phyloP scores from a whole-genome alignment of 2,329 filamentous ascomycete species.

The Tolypocladium endophyticum region DNA sequence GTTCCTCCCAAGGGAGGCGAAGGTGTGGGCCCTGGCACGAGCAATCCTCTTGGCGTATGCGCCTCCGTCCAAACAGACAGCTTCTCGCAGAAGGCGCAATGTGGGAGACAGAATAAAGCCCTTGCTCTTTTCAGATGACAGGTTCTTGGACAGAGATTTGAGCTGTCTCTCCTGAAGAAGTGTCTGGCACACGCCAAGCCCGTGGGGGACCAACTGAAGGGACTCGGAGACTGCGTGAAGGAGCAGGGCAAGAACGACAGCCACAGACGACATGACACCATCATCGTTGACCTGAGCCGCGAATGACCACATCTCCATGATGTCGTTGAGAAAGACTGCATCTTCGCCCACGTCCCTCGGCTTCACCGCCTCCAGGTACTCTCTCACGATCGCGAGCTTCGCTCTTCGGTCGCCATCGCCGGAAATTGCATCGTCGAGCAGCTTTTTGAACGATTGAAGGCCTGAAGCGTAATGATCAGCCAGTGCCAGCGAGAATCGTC shows the following conservation, averaged over 20 bases:
- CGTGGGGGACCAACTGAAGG: constrained; percentile 64
- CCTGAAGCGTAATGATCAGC: constrained; percentile 26
- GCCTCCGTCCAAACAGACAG: constrained; percentile 79
- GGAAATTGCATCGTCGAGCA: constrained; percentile 56
- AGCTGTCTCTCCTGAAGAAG: constrained; percentile 72
- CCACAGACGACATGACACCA: constrained; percentile 66
- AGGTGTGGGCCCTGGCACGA: constrained; percentile 64
- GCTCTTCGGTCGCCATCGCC: constrained; percentile 28
- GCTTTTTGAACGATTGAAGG: constrained; percentile 57
- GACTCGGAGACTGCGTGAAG: constrained; percentile 66
- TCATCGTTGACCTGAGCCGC: constrained; percentile 73
- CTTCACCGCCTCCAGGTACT: constrained; percentile 53
- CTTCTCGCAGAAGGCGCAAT: constrained; percentile 73
- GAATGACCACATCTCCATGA: constrained; percentile 84
- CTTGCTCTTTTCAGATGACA: constrained; percentile 72
- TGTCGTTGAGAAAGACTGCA: constrained; percentile 59
- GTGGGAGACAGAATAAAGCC: constrained; percentile 84
- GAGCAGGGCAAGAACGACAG: constrained; percentile 71
- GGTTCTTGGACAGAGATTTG: constrained; percentile 66
- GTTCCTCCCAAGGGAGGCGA: constrained; percentile 71
- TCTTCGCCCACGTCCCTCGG: constrained; percentile 33
- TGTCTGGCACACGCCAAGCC: constrained; percentile 68
- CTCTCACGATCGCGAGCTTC: constrained; percentile 50
- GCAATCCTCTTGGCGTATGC: constrained; percentile 69
- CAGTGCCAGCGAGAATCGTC: not conserved